A percentile compares a stretch with the other conserved stretches of the same genome.
phyloP scores from a whole-genome alignment of 352 stramenopile genomes.

The Globisporangium perplexum region DNA sequence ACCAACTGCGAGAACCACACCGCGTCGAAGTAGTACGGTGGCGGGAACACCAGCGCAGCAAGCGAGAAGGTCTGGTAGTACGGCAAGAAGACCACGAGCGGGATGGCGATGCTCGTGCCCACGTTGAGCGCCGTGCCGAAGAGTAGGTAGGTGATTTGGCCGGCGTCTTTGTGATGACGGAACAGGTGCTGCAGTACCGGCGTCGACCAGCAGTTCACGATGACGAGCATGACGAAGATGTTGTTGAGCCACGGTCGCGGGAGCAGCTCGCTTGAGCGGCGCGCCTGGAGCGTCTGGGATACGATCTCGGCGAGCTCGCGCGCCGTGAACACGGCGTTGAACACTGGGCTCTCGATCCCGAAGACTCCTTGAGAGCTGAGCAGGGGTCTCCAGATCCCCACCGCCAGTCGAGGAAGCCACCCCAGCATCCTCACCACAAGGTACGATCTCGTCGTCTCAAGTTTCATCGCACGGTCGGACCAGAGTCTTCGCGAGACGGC shows the following conservation, averaged over 20 bases:
- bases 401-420: not conserved
- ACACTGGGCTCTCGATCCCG: conserved; percentile 10
- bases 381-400: not conserved
- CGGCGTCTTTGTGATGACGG: not conserved
- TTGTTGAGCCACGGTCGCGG: conserved; percentile 3
- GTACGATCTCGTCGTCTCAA: not conserved
- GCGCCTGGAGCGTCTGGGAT: conserved; percentile 11
- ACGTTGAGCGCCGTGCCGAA: conserved; percentile 16
- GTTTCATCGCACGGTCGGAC: not conserved
- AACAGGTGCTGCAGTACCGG: conserved; percentile 11
- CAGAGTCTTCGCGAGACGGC: not conserved
- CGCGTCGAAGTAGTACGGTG: conserved; percentile 16
- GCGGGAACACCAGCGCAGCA: conserved; percentile 12
- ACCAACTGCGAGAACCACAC: conserved; percentile 19
- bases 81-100: conserved; percentile 17
- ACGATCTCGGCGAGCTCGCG: conserved; percentile 14
- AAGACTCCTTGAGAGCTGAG: conserved; percentile 4
- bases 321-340: conserved; percentile 5
- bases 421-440: not conserved
- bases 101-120: conserved; percentile 11
- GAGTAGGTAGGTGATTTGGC: conserved; percentile 14
- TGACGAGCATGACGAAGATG: conserved; percentile 1
- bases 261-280: conserved; percentile 10
- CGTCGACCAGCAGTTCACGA: conserved; percentile 8
- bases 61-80: conserved; percentile 15